These are phyloP conservation scores for Penicillium antarcticum DNA, from an alignment of 495 filamentous ascomycete species.

Conservation along the genomic window DNA sequence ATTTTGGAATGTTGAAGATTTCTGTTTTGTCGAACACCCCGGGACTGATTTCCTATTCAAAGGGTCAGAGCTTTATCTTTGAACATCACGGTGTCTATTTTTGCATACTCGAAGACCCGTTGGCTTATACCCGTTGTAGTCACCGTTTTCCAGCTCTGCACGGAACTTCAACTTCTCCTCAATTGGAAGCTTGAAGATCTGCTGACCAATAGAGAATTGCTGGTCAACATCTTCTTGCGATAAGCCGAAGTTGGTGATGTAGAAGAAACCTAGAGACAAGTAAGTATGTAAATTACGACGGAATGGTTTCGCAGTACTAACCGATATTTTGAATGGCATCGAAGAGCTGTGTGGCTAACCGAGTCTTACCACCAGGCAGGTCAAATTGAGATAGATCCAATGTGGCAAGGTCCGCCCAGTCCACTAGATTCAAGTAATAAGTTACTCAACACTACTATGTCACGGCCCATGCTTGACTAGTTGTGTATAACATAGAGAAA, in stretches of 20 bases:
- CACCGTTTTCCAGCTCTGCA: conserved; percentile 43
- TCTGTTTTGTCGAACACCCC: conserved; percentile 51
- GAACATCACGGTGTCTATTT: neutral
- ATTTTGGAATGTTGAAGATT: conserved; percentile 54
- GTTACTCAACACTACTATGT: neutral
- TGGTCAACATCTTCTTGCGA: conserved; percentile 46
- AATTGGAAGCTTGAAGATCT: conserved; percentile 45
- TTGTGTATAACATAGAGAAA: neutral
- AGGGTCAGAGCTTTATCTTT: conserved; percentile 4
- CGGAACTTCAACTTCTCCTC: conserved; percentile 49
- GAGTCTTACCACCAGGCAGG: conserved; percentile 46
- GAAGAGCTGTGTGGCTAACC: conserved; percentile 47
- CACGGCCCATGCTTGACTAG: neutral
- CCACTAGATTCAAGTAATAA: conserved; percentile 11
- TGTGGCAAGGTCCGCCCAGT: conserved; percentile 52
- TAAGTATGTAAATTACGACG: neutral
- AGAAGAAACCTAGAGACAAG: conserved; percentile 38
- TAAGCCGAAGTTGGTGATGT: conserved; percentile 48
- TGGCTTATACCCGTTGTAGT: conserved; percentile 39
- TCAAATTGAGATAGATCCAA: conserved; percentile 49
- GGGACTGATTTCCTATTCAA: conserved; percentile 16
- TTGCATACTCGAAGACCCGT: conserved; percentile 8
- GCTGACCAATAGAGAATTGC: conserved; percentile 50
- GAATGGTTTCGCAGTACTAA: neutral
- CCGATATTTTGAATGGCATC: conserved; percentile 32